A percentile compares a stretch with the other conserved stretches of the same genome.
These are phyloP conservation scores for Colletotrichum sojae DNA, from an alignment of 2,329 filamentous ascomycete genomes.

Conservation along the genomic window DNA sequence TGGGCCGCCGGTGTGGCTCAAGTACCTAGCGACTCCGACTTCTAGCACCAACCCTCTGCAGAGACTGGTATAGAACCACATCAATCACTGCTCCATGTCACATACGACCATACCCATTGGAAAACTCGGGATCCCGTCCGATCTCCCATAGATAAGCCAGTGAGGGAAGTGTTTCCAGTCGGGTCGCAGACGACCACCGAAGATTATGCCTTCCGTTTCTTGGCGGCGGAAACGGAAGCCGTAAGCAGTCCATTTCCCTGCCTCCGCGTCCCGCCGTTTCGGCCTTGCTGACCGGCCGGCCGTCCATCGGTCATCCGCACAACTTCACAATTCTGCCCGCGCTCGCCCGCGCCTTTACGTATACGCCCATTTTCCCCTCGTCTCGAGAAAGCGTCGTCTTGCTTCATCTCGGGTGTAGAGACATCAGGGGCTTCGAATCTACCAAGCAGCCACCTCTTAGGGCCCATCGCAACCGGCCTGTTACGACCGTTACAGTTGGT, in stretches of 20 bases:
- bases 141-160: no score
- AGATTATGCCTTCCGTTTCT: neutral
- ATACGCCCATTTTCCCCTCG: neutral
- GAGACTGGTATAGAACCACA: no score
- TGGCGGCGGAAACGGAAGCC: conserved; percentile 7
- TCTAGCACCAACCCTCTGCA: no score
- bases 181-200: no score
- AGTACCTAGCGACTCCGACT: neutral
- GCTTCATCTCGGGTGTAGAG: neutral
- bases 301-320: no score
- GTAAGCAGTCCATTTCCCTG: neutral
- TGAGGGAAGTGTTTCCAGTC: no score
- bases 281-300: neutral
- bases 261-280: conserved; percentile 10
- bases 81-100: no score
- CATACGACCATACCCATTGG: no score
- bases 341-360: neutral
- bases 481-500: no score
- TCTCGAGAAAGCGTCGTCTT: neutral
- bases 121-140: no score
- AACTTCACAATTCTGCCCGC: conserved; percentile 4
- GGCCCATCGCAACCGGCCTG: no score
- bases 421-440: neutral
- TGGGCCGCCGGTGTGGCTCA: neutral
- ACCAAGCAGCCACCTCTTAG: neutral